Conservation (phyloP, 2,329 filamentous ascomycete species). For the Exutisphaerella laricina region DNA sequence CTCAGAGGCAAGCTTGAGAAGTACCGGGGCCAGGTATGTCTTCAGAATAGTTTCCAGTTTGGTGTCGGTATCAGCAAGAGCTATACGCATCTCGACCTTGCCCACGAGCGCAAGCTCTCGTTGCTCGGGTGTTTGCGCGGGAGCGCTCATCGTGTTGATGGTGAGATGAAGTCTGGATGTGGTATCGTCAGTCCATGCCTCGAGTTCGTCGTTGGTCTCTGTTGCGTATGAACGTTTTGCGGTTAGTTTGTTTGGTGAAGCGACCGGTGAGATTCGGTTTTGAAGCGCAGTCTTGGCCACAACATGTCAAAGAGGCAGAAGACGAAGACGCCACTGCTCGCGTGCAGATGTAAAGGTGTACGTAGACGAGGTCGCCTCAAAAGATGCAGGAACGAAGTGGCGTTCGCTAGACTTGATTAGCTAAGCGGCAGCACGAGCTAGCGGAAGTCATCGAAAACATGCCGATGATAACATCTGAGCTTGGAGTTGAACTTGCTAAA, state of each 20-base stretch:
- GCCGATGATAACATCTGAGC: too few species aligned
- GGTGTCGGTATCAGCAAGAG: slow-evolving; percentile 72
- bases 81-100: slow-evolving; percentile 80
- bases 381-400: background rate
- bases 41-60: slow-evolving; percentile 75
- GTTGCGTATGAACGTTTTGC: background rate
- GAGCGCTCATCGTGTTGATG: slow-evolving; percentile 8
- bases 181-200: too few species aligned
- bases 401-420: too few species aligned
- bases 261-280: background rate
- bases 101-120: slow-evolving; percentile 76
- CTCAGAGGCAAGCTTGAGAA: slow-evolving; percentile 81
- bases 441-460: too few species aligned
- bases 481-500: too few species aligned
- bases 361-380: background rate
- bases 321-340: background rate
- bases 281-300: background rate
- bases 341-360: background rate
- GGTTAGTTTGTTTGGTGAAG: background rate
- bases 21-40: slow-evolving; percentile 71
- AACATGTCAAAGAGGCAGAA: background rate
- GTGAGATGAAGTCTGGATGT: background rate
- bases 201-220: background rate
- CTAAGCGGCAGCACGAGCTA: too few species aligned
- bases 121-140: slow-evolving; percentile 45